Evolutionary conservation across 1,284 basidiomycete species (phyloP), one percentile per base, ranked within the genome.

Genomic region (Trichosporon ovoides): DNA sequence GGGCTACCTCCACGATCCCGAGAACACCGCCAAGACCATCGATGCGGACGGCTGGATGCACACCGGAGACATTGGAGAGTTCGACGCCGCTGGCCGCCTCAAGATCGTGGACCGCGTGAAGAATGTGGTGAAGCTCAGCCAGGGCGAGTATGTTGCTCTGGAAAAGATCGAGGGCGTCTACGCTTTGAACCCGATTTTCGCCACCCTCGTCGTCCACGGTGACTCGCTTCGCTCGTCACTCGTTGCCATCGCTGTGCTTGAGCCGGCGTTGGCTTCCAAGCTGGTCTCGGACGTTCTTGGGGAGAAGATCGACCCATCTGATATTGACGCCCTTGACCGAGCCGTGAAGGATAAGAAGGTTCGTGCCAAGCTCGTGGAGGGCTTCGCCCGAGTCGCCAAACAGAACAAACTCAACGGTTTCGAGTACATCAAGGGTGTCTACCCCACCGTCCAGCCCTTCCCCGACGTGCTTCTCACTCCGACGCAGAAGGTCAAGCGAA

Each of bases 121-220:
- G 88, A 96, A 97, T 77, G 91, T 97, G 72, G 89, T 96, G 87
- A 97, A 97, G 78, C 87, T 97, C 53, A 81, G 88, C 18, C 93
- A 96, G 78, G 93, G 92, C 65, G 96, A 99, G 80, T 99, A 98
- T 75, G 93, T 98, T 55, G 94, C 95, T n/a, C 83, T 98, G 55
- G 96, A 98, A 80, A 95, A 93, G 77, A 82, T 97, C 54, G 94
- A 97, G 78, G 89, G 89, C 68, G 74, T 85, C 52, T 95, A 92
- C 77, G 81, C 81, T 60, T 80, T 86, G 52, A 84, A 83, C 59
- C 86, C 91, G 5, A 71, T 91, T 54, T 83, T 88, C 56, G 80
- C 83, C 37, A 87, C 91, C 68, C 80, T 93, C 54, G 87, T 86
- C 70, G 86, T 96, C 28, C 87, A 97, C 71, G 93, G 89, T 46